Evolutionary conservation across 2,329 filamentous ascomycete genomes (phyloP).

Genomic region (Nemania diffusa): DNA sequence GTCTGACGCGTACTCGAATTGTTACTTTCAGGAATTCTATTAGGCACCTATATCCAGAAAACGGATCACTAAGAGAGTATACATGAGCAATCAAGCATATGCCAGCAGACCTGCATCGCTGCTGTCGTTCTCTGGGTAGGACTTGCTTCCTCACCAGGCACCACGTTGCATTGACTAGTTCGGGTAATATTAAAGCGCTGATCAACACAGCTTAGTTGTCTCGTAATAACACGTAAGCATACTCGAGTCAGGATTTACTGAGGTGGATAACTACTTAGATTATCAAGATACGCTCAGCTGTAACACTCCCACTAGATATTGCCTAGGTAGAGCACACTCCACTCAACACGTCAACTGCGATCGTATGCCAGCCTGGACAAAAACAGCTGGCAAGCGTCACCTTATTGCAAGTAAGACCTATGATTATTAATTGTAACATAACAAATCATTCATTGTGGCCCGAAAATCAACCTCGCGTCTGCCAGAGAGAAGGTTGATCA

Average conservation of each 20-base stretch:
- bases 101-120: constrained; percentile 6
- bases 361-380: constrained; percentile 1
- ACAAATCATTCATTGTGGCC: not conserved
- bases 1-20: constrained; percentile 18
- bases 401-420: not conserved
- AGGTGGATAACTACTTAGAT: constrained; percentile 16
- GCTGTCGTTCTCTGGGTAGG: not conserved
- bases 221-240: constrained; percentile 30
- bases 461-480: not conserved
- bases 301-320: not conserved
- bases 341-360: constrained; percentile 25
- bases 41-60: constrained; percentile 23
- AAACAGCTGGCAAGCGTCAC: constrained; percentile 18
- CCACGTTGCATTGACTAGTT: constrained; percentile 32
- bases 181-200: constrained; percentile 9
- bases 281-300: constrained; percentile 1
- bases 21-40: constrained; percentile 3
- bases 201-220: constrained; percentile 25
- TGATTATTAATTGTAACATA: not conserved
- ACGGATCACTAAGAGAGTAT: not conserved
- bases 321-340: constrained; percentile 6
- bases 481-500: not conserved
- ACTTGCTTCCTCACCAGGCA: constrained; percentile 11
- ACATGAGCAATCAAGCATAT: not conserved
- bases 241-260: constrained; percentile 3